Base-by-base conservation (phyloP, 2,329 filamentous ascomycete genomes). In the Orbilia quercus region DNA sequence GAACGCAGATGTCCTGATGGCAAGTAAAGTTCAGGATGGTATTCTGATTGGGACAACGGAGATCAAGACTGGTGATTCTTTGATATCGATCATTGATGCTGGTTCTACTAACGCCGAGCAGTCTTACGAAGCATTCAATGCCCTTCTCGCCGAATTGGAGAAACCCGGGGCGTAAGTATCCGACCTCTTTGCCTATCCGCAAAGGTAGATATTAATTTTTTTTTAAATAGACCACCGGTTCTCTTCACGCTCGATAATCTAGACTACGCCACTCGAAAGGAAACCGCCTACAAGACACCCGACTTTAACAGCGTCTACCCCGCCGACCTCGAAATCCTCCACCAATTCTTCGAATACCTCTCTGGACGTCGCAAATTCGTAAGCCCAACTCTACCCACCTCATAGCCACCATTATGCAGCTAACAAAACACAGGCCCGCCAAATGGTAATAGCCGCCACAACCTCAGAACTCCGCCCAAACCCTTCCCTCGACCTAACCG, bases 161-260 rank as follows among this genome's bases (percentile, higher is more conserved):
- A 60, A 71, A 7, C 73, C 76, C 4, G 70, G 64, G 34, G 62
- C 73, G 76, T 77, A 74, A 22, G 62, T 74, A 55, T 36, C n/a
- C n/a, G n/a, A 47, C 9, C 20, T 23, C 28, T 31, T 31, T 31
- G 4, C 28, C 9, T 5, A 31, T 31, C 28, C 28, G 9, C 28
- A 31, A 31, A 31, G 9, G 9, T 31, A 31, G 28, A 9, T 31
- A 31, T 9, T 31, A 31, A 31, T 9, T 31, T 31, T 9, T 81
- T 63, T 80, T 82, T 53, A 76, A 78, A 82, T 85, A 88, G 79
- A 82, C 85, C 87, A 16, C 87, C 86, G 0, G 84, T 97, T 69
- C 83, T 98, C 54, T 85, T 97, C 76, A 83, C 88, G 45, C 82
- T 96, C 55, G 95, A 99, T 79, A 89, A 89, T 58, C 84, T 98